phyloP scores from a whole-genome alignment of 345 rosid genomes.

The Eutrema yunnanense region DNA sequence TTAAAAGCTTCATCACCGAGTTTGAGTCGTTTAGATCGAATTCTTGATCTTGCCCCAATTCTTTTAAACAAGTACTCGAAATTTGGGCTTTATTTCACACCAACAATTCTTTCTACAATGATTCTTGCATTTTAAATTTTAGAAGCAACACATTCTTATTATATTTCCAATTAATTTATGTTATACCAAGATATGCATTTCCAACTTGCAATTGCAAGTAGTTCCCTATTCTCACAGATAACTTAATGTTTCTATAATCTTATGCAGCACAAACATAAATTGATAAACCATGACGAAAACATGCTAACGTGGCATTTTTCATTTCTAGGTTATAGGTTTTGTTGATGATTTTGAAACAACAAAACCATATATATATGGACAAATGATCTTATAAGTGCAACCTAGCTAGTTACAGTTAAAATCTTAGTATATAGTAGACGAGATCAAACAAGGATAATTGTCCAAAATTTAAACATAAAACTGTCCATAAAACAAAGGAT shows the following conservation, averaged over 20 bases:
- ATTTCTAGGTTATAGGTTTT: background rate
- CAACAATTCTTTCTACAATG: too few relatives aligned
- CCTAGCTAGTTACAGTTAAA: background rate
- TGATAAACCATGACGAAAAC: background rate
- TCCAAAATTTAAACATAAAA: slow-evolving; percentile 18
- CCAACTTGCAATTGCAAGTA: background rate
- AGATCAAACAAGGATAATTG: background rate
- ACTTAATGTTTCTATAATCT: too few relatives aligned
- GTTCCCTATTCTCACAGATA: background rate
- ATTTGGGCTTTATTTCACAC: too few relatives aligned
- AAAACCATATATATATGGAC: background rate
- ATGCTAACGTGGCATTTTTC: background rate
- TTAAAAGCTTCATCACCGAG: background rate
- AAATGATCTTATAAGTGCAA: background rate
- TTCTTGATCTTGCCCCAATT: background rate
- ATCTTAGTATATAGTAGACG: background rate
- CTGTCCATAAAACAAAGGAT: slow-evolving; percentile 30
- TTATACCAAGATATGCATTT: too few relatives aligned
- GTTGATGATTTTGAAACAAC: background rate
- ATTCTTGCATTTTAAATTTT: too few relatives aligned
- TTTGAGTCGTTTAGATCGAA: slow-evolving; percentile 8
- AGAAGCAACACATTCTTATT: too few relatives aligned
- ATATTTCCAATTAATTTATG: too few relatives aligned
- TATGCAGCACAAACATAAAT: background rate
- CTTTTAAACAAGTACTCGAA: too few relatives aligned